Evolutionary conservation across 345 rosid species (phyloP).

Genomic region (Syzygium aqueum): DNA sequence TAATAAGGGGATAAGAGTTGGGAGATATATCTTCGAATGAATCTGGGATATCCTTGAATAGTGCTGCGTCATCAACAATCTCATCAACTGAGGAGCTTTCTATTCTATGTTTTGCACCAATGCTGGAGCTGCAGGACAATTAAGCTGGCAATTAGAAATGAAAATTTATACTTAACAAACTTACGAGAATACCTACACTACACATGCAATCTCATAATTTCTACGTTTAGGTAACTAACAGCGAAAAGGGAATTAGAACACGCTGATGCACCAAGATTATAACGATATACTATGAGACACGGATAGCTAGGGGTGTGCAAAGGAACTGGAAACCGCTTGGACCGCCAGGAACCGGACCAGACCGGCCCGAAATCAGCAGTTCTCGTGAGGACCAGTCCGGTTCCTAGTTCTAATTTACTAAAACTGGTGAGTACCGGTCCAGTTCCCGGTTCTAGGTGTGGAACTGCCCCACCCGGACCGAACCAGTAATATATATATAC

Average conservation of each 20-base stretch:
- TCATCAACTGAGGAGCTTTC: constrained; percentile 13
- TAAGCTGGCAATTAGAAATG: neutral
- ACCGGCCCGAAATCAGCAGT: no score
- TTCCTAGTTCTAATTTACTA: no score
- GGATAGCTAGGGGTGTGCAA: neutral
- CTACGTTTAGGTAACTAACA: neutral
- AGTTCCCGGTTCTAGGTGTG: no score
- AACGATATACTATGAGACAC: neutral
- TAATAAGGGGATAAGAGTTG: constrained; percentile 30
- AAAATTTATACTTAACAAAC: neutral
- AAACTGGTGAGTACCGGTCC: no score
- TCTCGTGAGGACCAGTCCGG: no score
- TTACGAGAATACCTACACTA: neutral
- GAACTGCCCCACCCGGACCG: no score
- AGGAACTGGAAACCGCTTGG: no score
- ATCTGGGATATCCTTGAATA: constrained; percentile 33
- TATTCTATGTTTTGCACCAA: constrained; percentile 11
- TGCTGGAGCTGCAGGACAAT: constrained; percentile 18
- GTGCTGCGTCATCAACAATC: constrained; percentile 14
- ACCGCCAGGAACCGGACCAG: no score
- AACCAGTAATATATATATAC: no score
- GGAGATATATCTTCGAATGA: constrained; percentile 25
- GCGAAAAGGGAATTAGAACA: neutral
- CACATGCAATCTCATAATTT: neutral
- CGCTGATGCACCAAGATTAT: neutral